A percentile compares a stretch with the other conserved stretches of the same genome.
phyloP scores from a whole-genome alignment of 73 alveolate genomes.

The Paramecium tetraurelia region DNA sequence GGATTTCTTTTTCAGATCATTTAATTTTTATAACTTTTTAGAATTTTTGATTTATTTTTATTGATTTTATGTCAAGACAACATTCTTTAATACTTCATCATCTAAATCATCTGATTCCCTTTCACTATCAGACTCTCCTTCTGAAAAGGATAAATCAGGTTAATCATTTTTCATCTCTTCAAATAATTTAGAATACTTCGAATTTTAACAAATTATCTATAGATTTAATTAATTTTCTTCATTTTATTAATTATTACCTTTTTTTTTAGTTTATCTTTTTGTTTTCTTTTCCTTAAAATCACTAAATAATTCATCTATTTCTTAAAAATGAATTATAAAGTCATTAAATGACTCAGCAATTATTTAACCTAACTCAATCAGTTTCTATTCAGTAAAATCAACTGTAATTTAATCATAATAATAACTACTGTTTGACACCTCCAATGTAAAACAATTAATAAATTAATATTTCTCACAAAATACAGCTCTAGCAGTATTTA shows the following conservation, averaged over 20 bases:
- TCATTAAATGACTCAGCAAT: conserved; percentile 32
- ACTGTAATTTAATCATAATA: conserved; percentile 18
- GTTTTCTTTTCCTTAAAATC: neutral
- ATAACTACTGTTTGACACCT: conserved; percentile 53
- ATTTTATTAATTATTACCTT: neutral
- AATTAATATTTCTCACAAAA: conserved; percentile 43
- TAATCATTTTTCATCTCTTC: conserved; percentile 35
- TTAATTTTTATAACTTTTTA: neutral
- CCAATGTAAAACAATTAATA: conserved; percentile 40
- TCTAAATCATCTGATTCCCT: conserved; percentile 45
- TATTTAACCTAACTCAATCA: neutral
- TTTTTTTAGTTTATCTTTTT: neutral
- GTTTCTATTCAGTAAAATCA: neutral
- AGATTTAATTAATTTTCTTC: conserved; percentile 20
- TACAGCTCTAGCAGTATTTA: conserved; percentile 41
- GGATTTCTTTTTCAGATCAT: neutral
- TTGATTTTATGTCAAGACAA: neutral
- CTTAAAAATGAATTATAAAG: neutral
- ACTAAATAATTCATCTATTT: neutral
- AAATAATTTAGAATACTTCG: neutral
- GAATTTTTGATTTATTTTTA: neutral
- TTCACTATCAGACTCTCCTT: conserved; percentile 63
- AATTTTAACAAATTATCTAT: neutral
- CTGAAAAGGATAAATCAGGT: conserved; percentile 41
- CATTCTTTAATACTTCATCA: neutral